Evolutionary conservation across 2,329 filamentous ascomycete species (phyloP), one percentile per base, ranked within the genome.

Genomic region (Rhexocercosporidium sp.): DNA sequence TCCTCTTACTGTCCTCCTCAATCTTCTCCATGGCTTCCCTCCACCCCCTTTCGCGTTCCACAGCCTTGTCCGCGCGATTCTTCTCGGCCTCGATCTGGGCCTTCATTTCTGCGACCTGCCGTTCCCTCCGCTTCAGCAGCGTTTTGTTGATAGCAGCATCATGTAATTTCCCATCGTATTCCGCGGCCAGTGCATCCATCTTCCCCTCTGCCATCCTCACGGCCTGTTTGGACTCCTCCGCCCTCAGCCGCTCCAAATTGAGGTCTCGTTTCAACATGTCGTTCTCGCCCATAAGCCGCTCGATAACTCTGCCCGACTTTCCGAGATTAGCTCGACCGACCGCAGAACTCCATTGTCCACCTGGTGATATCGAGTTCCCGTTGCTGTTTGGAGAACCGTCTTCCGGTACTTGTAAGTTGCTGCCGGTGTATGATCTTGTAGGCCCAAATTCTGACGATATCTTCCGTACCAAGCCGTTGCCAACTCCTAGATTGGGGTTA

Each of bases 231-330:
- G 90, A 85, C 74, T 94, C 92, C 66, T 93, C 90, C 53, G 90
- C 85, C 54, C 85, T 85, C 64, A 90, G 77, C 22, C 83, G 82
- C 78, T 92, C 89, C 65, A 90, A 86, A 74, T 90, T 84, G 66
- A 92, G 82, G 70, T 95, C 92, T 62, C 92, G 86, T 73, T 92
- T 92, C 54, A 95, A 82, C 47, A 89, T 85, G 75, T 95, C 92
- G 72, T 94, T 94, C 76, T 95, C 92, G 62, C 90, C 89, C 76
- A 93, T 92, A 63, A 96, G 85, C 75, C 89, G 88, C 79, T 96
- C 93, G 78, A 96, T 95, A 62, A 93, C 91, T 39, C 90, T 84
- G 9, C 91, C 91, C 11, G 90, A 92, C 81, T 93, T 93, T 51
- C 91, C 91, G 2, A 91, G 80, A 2, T 88, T 89, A 8, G 90